Conservation (phyloP, 352 stramenopile genomes). For the Globisporangium ultimum region DNA sequence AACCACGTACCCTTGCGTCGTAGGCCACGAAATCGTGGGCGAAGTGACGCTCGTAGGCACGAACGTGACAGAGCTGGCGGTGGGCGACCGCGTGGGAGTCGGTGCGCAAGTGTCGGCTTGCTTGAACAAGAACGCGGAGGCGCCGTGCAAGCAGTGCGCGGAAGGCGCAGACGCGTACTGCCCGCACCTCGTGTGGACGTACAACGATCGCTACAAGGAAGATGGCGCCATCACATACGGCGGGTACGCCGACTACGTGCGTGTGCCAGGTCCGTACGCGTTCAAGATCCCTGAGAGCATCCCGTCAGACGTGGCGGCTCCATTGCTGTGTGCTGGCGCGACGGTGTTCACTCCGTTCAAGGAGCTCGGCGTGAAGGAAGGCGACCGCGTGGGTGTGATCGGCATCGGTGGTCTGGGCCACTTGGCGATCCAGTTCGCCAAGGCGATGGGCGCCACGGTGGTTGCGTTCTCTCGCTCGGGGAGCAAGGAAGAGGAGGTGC, state of each 20-base stretch:
- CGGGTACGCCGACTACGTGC: constrained; percentile 73
- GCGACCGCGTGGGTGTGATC: constrained; percentile 60
- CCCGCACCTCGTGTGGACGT: constrained; percentile 33
- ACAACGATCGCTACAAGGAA: constrained; percentile 33
- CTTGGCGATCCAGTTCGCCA: constrained; percentile 77
- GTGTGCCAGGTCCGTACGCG: constrained; percentile 53
- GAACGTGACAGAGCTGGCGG: constrained; percentile 54
- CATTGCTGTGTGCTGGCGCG: constrained; percentile 82
- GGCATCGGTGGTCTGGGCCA: constrained; percentile 86
- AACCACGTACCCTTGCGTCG: constrained; percentile 37
- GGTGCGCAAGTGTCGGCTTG: constrained; percentile 76
- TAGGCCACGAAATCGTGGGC: constrained; percentile 56
- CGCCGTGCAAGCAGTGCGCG: constrained; percentile 56
- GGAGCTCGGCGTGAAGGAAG: constrained; percentile 37
- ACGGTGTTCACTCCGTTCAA: constrained; percentile 78
- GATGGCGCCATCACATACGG: constrained; percentile 39
- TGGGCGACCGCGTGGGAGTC: constrained; percentile 77
- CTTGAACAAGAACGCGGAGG: constrained; percentile 43
- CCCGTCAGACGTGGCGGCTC: constrained; percentile 42
- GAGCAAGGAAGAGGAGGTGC: constrained; percentile 53
- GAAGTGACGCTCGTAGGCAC: constrained; percentile 32
- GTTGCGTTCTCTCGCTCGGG: constrained; percentile 61
- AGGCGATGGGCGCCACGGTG: constrained; percentile 52
- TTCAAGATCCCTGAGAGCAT: constrained; percentile 76
- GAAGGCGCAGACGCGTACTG: constrained; percentile 63